Evolutionary conservation across 768 basidiomycete genomes (phyloP).

Genomic region (Termitomyces eurrhizus): DNA sequence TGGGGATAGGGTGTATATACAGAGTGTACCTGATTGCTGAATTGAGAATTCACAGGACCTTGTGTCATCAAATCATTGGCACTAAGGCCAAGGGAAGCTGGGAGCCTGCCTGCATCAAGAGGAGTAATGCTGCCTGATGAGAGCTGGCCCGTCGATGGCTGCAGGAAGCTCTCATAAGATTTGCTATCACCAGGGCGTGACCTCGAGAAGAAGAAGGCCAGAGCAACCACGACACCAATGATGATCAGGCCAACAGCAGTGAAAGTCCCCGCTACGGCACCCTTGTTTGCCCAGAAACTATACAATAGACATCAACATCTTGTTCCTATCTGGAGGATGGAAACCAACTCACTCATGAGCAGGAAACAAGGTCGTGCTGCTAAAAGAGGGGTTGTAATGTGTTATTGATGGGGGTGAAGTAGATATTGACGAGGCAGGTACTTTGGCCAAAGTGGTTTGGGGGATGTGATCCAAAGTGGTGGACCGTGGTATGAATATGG

Average conservation of each 20-base stretch:
- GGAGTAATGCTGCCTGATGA: slow-evolving; percentile 11
- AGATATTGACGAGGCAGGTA: not conserved
- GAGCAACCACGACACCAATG: slow-evolving; percentile 20
- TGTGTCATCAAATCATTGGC: slow-evolving; percentile 17
- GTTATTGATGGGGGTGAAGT: slow-evolving; percentile 1
- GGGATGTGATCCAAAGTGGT: not conserved
- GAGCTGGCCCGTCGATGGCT: slow-evolving; percentile 7
- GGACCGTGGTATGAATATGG: not conserved
- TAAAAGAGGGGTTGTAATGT: not conserved
- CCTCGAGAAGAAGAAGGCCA: slow-evolving; percentile 23
- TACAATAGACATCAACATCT: not conserved
- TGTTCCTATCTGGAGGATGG: not conserved
- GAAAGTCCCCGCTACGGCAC: slow-evolving; percentile 33
- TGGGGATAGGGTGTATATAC: slow-evolving; percentile 8
- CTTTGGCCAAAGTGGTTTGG: slow-evolving; percentile 6
- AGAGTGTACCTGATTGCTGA: not conserved
- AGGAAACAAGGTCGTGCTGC: slow-evolving; percentile 7
- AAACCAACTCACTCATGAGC: slow-evolving; percentile 13
- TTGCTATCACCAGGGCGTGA: slow-evolving; percentile 22
- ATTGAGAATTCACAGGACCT: slow-evolving; percentile 26
- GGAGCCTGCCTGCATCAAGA: not conserved
- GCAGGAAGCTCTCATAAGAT: slow-evolving; percentile 22
- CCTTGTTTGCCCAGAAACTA: slow-evolving; percentile 36
- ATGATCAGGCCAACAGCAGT: slow-evolving; percentile 25
- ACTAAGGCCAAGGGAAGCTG: slow-evolving; percentile 25